Conservation (phyloP, 371 early-diverging fungal species). For the Mortierella sp. region DNA sequence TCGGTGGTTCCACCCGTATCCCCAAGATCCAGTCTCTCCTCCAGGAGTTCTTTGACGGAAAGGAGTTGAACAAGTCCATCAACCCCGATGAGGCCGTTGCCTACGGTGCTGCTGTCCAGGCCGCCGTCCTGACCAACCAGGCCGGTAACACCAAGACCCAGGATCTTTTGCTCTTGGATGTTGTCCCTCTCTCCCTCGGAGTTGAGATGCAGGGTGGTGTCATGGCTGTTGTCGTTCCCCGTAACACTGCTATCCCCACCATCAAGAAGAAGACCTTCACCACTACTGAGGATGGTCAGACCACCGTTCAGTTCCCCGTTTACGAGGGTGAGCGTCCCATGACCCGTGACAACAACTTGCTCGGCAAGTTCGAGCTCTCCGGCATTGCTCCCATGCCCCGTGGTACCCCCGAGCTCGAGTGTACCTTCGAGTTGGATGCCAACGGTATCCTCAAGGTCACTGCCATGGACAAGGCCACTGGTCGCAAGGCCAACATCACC, state of each 20-base stretch:
- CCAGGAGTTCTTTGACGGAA: constrained; percentile 74
- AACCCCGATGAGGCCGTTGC: constrained; percentile 92
- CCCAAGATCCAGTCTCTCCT: constrained; percentile 93
- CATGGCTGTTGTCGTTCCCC: constrained; percentile 83
- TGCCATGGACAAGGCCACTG: constrained; percentile 93
- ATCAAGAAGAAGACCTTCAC: constrained; percentile 93
- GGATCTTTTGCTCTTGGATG: constrained; percentile 88
- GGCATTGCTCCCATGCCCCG: constrained; percentile 92
- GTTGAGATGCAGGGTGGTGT: constrained; percentile 95
- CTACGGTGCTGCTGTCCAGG: constrained; percentile 97
- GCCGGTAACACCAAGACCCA: constrained; percentile 76
- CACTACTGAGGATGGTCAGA: constrained; percentile 96
- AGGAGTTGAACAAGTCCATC: constrained; percentile 78
- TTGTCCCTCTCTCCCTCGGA: constrained; percentile 91
- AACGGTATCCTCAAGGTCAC: constrained; percentile 96
- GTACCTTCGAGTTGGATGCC: constrained; percentile 94
- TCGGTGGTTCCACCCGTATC: constrained; percentile 99
- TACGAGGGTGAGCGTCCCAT: constrained; percentile 94
- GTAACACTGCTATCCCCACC: constrained; percentile 94
- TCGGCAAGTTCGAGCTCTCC: constrained; percentile 92
- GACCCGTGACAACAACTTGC: constrained; percentile 94
- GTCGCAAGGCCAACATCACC: constrained; percentile 90
- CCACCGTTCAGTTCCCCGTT: constrained; percentile 92
- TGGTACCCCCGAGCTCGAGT: constrained; percentile 93
- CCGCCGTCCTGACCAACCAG: constrained; percentile 84